Evolutionary conservation across 768 basidiomycete species (phyloP).

Genomic region (Tricholoma flavovirens): DNA sequence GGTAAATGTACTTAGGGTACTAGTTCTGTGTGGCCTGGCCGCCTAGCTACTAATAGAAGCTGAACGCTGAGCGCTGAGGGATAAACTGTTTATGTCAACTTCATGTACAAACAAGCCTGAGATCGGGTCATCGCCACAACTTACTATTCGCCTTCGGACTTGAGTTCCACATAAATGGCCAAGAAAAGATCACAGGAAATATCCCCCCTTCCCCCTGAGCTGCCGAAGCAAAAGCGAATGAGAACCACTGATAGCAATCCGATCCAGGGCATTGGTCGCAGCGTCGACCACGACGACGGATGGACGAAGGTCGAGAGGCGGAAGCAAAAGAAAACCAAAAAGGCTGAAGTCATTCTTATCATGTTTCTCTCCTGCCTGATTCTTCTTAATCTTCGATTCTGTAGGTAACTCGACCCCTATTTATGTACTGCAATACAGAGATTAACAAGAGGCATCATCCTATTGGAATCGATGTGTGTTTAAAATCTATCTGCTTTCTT

Average conservation of each 20-base stretch:
- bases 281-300: constrained; percentile 20
- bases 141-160: no score
- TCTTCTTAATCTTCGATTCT: constrained; percentile 3
- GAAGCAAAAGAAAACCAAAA: constrained; percentile 65
- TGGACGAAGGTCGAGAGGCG: constrained; percentile 74
- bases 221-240: constrained; percentile 32
- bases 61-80: no score
- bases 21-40: no score
- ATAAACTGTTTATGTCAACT: no score
- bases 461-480: constrained; percentile 73
- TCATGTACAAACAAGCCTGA: no score
- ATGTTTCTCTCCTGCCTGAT: not conserved
- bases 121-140: no score
- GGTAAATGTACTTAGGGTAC: no score
- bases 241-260: constrained; percentile 23
- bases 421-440: constrained; percentile 77
- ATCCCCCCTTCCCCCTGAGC: constrained; percentile 5
- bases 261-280: constrained; percentile 8
- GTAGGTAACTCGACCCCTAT: constrained; percentile 57
- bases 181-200: constrained; percentile 14
- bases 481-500: not conserved
- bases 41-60: no score
- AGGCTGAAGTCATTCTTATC: constrained; percentile 35
- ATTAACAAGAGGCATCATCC: constrained; percentile 69
- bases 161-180: not conserved